phyloP scores from a whole-genome alignment of 1,284 basidiomycete species.

The Amylostereum areolatum region DNA sequence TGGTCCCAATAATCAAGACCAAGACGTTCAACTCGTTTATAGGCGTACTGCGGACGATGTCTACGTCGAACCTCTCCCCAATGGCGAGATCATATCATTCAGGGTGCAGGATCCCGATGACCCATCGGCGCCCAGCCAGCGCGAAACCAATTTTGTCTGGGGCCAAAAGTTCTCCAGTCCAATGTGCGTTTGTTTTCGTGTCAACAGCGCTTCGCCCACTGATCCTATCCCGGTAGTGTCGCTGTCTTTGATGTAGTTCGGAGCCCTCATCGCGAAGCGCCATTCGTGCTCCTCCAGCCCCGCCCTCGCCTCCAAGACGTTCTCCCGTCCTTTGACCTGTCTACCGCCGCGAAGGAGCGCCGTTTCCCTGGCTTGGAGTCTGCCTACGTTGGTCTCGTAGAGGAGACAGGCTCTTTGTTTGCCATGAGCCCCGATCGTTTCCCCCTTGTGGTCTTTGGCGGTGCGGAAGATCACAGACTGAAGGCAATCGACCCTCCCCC shows the following conservation, averaged over 20 bases:
- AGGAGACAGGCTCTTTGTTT: conserved; percentile 66
- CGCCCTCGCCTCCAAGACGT: conserved; percentile 62
- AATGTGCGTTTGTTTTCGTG: conserved; percentile 30
- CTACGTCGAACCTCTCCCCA: conserved; percentile 75
- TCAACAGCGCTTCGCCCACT: not conserved
- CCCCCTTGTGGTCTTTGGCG: conserved; percentile 70
- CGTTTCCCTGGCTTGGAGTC: conserved; percentile 43
- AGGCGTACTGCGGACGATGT: conserved; percentile 63
- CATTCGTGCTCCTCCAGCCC: conserved; percentile 77
- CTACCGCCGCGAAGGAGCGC: conserved; percentile 24
- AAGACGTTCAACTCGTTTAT: conserved; percentile 58
- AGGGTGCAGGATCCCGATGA: conserved; percentile 32
- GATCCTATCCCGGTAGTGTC: conserved; percentile 38
- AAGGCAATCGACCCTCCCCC: conserved; percentile 32
- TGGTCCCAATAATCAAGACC: conserved; percentile 78
- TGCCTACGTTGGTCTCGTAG: conserved; percentile 71
- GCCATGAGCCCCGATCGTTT: conserved; percentile 71
- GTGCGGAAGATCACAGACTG: conserved; percentile 26
- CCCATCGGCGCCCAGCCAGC: conserved; percentile 19
- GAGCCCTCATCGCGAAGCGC: conserved; percentile 38
- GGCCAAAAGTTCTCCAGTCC: conserved; percentile 50
- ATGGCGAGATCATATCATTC: conserved; percentile 73
- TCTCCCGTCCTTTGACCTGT: conserved; percentile 39
- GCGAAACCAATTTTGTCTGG: conserved; percentile 50
- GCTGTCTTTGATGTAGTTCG: conserved; percentile 74